Evolutionary conservation across 1,284 basidiomycete genomes (phyloP).

Genomic region (Lignosus rhinocerotis): DNA sequence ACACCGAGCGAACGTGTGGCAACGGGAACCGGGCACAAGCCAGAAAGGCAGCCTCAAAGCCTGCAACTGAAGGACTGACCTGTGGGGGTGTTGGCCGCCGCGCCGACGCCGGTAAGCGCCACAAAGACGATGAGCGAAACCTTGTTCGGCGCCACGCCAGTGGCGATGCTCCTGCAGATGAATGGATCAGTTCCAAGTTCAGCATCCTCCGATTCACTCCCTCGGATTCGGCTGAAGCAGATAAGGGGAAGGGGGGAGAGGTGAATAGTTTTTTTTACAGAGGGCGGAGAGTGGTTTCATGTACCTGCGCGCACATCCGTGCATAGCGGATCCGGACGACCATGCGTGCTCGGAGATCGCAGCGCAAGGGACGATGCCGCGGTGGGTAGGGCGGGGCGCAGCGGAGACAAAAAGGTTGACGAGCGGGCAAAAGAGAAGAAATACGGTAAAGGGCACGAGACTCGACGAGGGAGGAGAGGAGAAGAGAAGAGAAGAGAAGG

Average conservation of each 20-base stretch:
- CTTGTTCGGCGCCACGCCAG: conserved; percentile 30
- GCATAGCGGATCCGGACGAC: no score
- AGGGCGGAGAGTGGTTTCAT: not conserved
- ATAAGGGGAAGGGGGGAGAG: not conserved
- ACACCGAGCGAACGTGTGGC: no score
- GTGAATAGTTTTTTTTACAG: not conserved
- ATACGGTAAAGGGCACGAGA: not conserved
- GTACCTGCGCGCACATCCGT: not conserved
- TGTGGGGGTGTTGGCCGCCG: conserved; percentile 21
- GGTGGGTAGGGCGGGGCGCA: not conserved
- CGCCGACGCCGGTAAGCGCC: conserved; percentile 35
- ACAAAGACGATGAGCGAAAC: conserved; percentile 34
- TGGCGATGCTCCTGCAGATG: conserved; percentile 33
- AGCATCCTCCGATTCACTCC: not conserved
- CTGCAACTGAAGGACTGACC: not conserved
- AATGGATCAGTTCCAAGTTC: not conserved
- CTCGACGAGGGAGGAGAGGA: no score
- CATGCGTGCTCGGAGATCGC: no score
- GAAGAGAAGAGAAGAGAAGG: not conserved
- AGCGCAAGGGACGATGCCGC: not conserved
- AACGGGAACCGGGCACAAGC: no score
- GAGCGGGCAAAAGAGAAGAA: not conserved
- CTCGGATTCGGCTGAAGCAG: not conserved
- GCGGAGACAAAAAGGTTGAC: not conserved
- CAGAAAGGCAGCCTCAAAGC: no score